Conservation (phyloP, 768 basidiomycete genomes). For the Suillus alpinus region DNA sequence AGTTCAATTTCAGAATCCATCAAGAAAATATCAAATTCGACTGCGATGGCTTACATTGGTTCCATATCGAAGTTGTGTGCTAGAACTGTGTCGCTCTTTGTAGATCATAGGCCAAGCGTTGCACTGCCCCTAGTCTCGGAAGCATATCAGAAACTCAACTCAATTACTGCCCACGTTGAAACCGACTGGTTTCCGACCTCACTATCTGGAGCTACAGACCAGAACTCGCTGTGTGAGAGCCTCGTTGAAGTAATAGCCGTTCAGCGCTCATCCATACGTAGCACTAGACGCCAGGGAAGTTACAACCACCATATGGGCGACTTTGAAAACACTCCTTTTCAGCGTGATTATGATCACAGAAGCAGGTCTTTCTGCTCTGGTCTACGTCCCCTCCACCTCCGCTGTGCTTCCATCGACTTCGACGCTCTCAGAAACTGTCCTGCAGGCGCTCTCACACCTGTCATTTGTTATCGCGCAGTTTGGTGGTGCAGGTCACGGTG, state of each 20-base stretch:
- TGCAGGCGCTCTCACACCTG: constrained; percentile 61
- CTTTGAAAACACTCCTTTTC: constrained; percentile 77
- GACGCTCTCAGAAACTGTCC: constrained; percentile 49
- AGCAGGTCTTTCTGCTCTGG: constrained; percentile 50
- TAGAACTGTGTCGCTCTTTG: constrained; percentile 31
- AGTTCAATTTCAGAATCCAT: constrained; percentile 36
- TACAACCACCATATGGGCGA: constrained; percentile 56
- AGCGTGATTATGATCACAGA: constrained; percentile 68
- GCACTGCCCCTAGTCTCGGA: constrained; percentile 26
- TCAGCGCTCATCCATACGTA: constrained; percentile 17
- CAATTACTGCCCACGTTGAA: constrained; percentile 43
- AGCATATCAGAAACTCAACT: constrained; percentile 27
- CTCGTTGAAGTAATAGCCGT: constrained; percentile 3
- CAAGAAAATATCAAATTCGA: constrained; percentile 31
- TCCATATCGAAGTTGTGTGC: constrained; percentile 40
- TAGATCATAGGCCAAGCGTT: constrained; percentile 31
- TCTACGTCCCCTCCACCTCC: constrained; percentile 47
- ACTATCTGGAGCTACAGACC: constrained; percentile 23
- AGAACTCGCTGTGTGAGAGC: constrained; percentile 5
- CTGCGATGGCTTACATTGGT: constrained; percentile 36
- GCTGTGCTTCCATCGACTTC: constrained; percentile 34
- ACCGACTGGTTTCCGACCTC: constrained; percentile 45
- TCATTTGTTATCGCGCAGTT: constrained; percentile 80
- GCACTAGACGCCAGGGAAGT: constrained; percentile 44
- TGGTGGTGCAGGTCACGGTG: constrained; percentile 55